phyloP scores from a whole-genome alignment of 495 filamentous ascomycete species.

The Xylaria grammica region DNA sequence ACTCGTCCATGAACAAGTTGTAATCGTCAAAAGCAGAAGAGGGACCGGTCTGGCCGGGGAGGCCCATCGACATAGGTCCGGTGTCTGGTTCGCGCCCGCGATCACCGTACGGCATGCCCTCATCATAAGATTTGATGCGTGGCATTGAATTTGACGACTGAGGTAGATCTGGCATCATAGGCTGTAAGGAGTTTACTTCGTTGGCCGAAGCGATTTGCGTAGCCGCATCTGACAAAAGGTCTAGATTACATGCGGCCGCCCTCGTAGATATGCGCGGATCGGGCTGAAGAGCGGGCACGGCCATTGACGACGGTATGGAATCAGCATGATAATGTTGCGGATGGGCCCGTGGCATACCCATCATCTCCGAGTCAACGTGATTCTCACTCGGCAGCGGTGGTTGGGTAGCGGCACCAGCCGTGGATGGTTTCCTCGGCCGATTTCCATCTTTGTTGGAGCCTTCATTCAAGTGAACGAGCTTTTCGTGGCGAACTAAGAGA shows the following conservation, averaged over 20 bases:
- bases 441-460: constrained; percentile 52
- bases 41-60: constrained; percentile 44
- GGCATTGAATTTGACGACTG: constrained; percentile 43
- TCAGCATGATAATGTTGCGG: constrained; percentile 45
- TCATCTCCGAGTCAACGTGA: constrained; percentile 51
- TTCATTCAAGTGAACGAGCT: constrained; percentile 73
- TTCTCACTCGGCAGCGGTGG: constrained; percentile 43
- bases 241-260: constrained; percentile 56
- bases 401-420: constrained; percentile 35
- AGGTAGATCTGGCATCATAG: constrained; percentile 50
- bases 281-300: constrained; percentile 42
- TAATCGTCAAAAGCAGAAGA: constrained; percentile 51
- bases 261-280: constrained; percentile 48
- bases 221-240: constrained; percentile 57
- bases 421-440: constrained; percentile 53
- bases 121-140: constrained; percentile 54
- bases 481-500: constrained; percentile 73
- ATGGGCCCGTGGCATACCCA: constrained; percentile 44
- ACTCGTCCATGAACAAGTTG: constrained; percentile 59
- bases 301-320: constrained; percentile 42
- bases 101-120: constrained; percentile 48
- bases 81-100: constrained; percentile 48
- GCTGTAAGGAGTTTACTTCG: constrained; percentile 53
- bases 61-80: constrained; percentile 44
- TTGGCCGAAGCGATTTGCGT: constrained; percentile 55